phyloP scores from a whole-genome alignment of 2,329 filamentous ascomycete species.

The Apiospora sp. region DNA sequence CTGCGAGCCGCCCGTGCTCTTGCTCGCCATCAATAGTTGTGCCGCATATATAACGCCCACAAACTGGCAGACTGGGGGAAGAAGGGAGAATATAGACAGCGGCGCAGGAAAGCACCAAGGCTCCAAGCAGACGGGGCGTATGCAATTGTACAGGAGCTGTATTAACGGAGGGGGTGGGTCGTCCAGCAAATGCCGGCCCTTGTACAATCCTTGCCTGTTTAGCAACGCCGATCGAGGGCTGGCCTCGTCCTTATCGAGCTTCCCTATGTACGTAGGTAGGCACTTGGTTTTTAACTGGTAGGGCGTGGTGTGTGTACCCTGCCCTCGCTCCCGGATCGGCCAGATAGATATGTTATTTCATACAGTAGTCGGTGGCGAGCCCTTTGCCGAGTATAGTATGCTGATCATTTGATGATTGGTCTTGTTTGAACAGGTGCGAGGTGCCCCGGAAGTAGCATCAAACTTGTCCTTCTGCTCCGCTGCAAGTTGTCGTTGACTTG shows the following conservation, averaged over 20 bases:
- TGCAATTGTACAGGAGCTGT: constrained; percentile 1
- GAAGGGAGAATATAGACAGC: neutral
- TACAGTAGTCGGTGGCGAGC: neutral
- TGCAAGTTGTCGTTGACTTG: neutral
- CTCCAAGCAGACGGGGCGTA: constrained; percentile 1
- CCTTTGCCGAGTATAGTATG: neutral
- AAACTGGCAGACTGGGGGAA: neutral
- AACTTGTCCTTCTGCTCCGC: neutral
- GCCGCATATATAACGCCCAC: neutral
- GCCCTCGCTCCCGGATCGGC: neutral
- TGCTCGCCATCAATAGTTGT: neutral
- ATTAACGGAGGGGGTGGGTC: constrained; percentile 6
- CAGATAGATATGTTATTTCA: neutral
- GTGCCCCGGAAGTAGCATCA: neutral
- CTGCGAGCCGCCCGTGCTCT: neutral
- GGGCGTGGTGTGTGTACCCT: neutral
- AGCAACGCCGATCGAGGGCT: constrained; percentile 9
- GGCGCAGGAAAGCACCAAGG: neutral
- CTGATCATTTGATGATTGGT: neutral
- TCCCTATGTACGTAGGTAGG: neutral
- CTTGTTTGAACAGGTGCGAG: neutral
- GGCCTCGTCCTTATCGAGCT: constrained; percentile 8
- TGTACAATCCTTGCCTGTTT: constrained; percentile 12
- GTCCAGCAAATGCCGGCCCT: constrained; percentile 19
- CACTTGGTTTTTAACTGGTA: neutral